These are phyloP conservation scores for Curvularia lunata DNA, from an alignment of 2,329 filamentous ascomycete genomes.

Conservation along the genomic window DNA sequence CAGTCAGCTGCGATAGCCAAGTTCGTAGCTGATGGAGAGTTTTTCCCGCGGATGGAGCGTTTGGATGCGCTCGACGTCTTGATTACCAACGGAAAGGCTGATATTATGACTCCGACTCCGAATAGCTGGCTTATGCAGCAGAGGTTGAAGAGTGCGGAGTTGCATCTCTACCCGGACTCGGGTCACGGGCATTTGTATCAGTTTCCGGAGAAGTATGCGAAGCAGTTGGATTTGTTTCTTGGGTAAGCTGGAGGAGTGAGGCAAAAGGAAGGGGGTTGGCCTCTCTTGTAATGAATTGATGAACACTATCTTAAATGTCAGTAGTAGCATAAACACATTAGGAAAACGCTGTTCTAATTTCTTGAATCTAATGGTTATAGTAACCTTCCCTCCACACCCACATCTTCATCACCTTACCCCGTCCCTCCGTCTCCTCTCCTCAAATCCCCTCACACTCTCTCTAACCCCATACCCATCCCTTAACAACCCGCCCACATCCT, in stretches of 20 bases:
- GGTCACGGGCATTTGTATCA: constrained; percentile 33
- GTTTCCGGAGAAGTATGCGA: constrained; percentile 22
- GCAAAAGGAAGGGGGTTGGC: neutral
- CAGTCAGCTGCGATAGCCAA: neutral
- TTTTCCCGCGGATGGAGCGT: constrained; percentile 15
- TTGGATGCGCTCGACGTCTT: constrained; percentile 37
- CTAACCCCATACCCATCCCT: constrained; percentile 73
- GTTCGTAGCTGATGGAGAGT: neutral
- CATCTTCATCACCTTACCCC: neutral
- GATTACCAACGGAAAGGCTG: constrained; percentile 33
- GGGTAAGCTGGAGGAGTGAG: neutral
- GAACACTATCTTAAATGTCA: neutral
- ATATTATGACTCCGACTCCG: constrained; percentile 22
- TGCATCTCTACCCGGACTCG: constrained; percentile 26
- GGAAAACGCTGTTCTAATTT: neutral
- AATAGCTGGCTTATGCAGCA: constrained; percentile 23
- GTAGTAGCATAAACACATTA: neutral
- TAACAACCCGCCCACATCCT: constrained; percentile 77
- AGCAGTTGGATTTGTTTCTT: constrained; percentile 19
- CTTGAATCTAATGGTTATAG: neutral
- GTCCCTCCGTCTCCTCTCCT: constrained; percentile 13
- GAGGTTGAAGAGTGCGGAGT: constrained; percentile 21
- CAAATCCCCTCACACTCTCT: constrained; percentile 38
- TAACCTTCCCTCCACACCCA: neutral
- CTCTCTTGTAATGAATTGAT: neutral